Base-by-base conservation (phyloP, 2,329 filamentous ascomycete genomes). In the Elsinoe arachidis region DNA sequence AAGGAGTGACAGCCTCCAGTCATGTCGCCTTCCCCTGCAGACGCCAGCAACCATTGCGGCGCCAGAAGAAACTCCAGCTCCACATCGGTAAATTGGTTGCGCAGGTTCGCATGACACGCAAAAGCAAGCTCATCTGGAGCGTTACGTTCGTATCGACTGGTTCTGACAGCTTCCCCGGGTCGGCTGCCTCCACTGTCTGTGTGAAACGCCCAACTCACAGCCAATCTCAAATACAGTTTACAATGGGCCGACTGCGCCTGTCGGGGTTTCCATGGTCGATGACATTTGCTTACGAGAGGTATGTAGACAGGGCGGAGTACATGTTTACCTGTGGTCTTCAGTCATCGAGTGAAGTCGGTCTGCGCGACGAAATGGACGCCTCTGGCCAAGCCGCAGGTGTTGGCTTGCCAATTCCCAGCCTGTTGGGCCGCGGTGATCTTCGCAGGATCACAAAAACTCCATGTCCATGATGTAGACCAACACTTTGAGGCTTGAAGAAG, bases 1-100 rank as follows among this genome's bases (percentile, higher is more conserved):
- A 53, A 53, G 49, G 34, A 53, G 35, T 53, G 49, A 53, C 49
- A 39, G 33, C 23, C 34, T 53, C 49, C 49, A 38, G 49, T 53
- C 49, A 37, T 39, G 49, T 53, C 15, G 33, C 19, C 14, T 34
- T 33, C 33, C 35, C 49, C 15, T 15, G 17, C 19, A 14, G 17
- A 26, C 49, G 46, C 49, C 15, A 33, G 26, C 35, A 26, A 35
- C 49, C 34, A 19, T 9, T 14, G 21, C 33, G 49, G 49, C 49
- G 49, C 49, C 49, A 53, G 49, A 53, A 53, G 49, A 53, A 53
- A 53, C 49, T 23, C 14, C 17, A 15, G 12, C 46, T 17, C 46
- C 46, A 51, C 46, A 34, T 26, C 19, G 19, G 46, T 30, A 51
- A 35, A 51, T 51, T 30, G 23, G 23, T 26, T 49, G 33, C 44